phyloP scores from a whole-genome alignment of 2,329 filamentous ascomycete species.

The Fusarium illudens region DNA sequence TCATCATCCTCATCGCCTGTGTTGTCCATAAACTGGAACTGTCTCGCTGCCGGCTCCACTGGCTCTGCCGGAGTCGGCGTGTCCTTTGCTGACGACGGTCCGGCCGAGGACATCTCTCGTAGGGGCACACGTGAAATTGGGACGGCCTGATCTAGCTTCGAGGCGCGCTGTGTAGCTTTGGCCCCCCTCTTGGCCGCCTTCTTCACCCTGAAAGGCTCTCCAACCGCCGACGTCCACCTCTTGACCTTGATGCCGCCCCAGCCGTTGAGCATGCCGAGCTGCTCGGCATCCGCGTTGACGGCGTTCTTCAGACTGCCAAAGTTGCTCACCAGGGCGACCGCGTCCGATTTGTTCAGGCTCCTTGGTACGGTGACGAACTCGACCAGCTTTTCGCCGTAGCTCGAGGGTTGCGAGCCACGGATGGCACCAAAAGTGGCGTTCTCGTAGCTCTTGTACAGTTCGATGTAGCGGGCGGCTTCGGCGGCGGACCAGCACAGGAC shows the following conservation, averaged over 20 bases:
- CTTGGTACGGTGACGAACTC: conserved; percentile 93
- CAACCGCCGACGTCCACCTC: conserved; percentile 81
- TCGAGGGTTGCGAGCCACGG: conserved; percentile 81
- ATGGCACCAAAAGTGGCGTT: conserved; percentile 83
- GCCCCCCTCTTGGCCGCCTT: conserved; percentile 66
- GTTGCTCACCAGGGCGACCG: conserved; percentile 86
- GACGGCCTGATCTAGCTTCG: conserved; percentile 50
- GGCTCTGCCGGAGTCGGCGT: conserved; percentile 13
- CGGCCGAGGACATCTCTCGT: conserved; percentile 49
- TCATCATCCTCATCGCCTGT: conserved; percentile 58
- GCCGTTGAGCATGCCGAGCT: conserved; percentile 83
- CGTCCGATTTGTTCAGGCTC: conserved; percentile 93
- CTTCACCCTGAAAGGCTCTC: conserved; percentile 83
- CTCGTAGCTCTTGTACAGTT: conserved; percentile 94
- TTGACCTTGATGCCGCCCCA: conserved; percentile 97
- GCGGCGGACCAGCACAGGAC: conserved; percentile 94
- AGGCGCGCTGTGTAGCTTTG: conserved; percentile 39
- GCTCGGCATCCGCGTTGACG: conserved; percentile 86
- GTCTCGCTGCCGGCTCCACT: conserved; percentile 31
- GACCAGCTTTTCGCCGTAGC: conserved; percentile 85
- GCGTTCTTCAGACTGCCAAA: conserved; percentile 91
- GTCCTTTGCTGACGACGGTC: conserved; percentile 25
- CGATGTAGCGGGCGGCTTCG: conserved; percentile 92
- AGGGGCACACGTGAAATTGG: conserved; percentile 52
- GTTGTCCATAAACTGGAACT: conserved; percentile 52